These are phyloP conservation scores for Podila verticillata DNA, from an alignment of 192 early-diverging fungal genomes.

Conservation along the genomic window DNA sequence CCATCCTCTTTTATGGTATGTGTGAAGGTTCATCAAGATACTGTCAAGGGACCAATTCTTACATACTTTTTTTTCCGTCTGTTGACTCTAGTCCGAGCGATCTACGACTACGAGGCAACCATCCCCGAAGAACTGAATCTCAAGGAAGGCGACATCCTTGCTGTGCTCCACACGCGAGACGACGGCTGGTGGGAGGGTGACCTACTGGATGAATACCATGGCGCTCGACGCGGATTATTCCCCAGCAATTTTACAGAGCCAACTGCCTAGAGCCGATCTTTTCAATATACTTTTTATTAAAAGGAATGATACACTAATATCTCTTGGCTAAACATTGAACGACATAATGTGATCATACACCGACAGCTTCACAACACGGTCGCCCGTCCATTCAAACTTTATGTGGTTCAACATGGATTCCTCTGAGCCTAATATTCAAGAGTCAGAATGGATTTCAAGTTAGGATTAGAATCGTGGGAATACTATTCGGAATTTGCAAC, in stretches of 20 bases:
- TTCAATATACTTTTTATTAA: not conserved
- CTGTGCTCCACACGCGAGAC: constrained; percentile 51
- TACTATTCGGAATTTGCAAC: not conserved
- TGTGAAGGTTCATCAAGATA: not conserved
- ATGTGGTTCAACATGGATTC: constrained; percentile 48
- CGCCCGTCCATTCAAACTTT: constrained; percentile 61
- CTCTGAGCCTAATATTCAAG: constrained; percentile 23
- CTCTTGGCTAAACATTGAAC: constrained; percentile 59
- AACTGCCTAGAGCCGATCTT: constrained; percentile 1
- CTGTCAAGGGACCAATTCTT: not conserved
- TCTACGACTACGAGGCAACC: constrained; percentile 56
- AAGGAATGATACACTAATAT: not conserved
- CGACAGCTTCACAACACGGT: constrained; percentile 58
- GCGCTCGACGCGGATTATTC: constrained; percentile 41
- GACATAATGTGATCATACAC: constrained; percentile 65
- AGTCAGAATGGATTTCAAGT: not conserved
- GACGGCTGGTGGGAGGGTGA: constrained; percentile 73
- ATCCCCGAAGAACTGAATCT: constrained; percentile 64
- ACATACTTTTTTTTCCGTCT: constrained; percentile 2
- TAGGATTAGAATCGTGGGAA: not conserved
- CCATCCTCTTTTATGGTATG: constrained; percentile 53
- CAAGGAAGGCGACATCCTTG: constrained; percentile 55
- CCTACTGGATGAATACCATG: constrained; percentile 30
- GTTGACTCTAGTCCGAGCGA: constrained; percentile 35
- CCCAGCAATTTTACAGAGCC: constrained; percentile 56